Base-by-base conservation (phyloP, 305 asterid genomes). In the Plantago coronopus region DNA sequence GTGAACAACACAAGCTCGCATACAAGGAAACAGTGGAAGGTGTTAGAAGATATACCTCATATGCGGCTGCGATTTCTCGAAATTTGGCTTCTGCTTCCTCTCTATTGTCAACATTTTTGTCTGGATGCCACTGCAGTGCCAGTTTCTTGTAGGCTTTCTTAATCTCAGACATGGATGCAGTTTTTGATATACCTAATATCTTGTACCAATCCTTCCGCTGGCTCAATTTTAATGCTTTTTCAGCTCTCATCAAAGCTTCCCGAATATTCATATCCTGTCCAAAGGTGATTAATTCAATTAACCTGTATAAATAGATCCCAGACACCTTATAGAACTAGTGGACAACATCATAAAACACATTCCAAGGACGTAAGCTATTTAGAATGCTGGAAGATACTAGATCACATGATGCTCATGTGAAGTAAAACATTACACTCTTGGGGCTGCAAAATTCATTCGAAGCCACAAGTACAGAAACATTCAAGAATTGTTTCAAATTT, bases 141-240 rank as follows among this genome's bases (percentile, higher is more conserved):
- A 93, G 97, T 79, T 79, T 93, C 82, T 87, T 93, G 81, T 93
- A 93, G 47, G 97, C 99, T 71, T 82, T 87, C 77, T 93, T 89
- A 8, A 93, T 93, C 71, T 93, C 99, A 14, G 93, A 77, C 57
- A 87, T 67, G 17, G 87, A 63, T 20, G 89, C 79, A 46, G 86
- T 82, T 75, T 82, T 93, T 25, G 95, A 81, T 69, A 93, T 61
- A 50, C 91, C 95, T 74, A 87, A 70, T 48, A 93, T 89, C 81
- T 87, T 89, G 88, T 93, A 93, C 96, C 96, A 93, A 71, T 89
- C 99, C 80, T 87, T 93, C 62, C 87, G 77, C 65, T 87, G 84
- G 81, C 95, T 89, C 82, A 89, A 27, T 76, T 89, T 93, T 71
- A 89, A 66, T 20, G 94, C 59, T 73, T 70, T 83, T 78, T 93